A percentile compares a stretch with the other conserved stretches of the same genome.
Conservation (phyloP, 495 filamentous ascomycete genomes). For the Xylaria palmicola region DNA sequence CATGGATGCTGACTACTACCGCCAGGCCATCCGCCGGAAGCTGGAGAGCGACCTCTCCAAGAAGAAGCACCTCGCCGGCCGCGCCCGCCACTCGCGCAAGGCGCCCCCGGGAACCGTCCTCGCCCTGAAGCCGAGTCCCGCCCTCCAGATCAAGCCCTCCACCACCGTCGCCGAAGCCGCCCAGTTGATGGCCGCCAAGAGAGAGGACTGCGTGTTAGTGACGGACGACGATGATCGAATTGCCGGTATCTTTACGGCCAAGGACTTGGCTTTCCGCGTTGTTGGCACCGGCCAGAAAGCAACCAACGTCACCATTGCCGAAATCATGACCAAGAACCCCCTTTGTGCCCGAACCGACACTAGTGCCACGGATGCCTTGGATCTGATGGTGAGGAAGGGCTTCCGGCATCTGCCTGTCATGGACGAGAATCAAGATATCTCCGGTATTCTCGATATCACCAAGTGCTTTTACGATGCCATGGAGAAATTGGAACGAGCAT, state of each 20-base stretch:
- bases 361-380: conserved; percentile 93
- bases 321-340: conserved; percentile 99
- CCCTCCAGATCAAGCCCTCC: conserved; percentile 94
- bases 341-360: conserved; percentile 96
- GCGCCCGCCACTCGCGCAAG: conserved; percentile 82
- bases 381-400: conserved; percentile 97
- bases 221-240: conserved; percentile 98
- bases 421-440: conserved; percentile 99
- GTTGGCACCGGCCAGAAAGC: conserved; percentile 93
- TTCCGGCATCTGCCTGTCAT: conserved; percentile 98
- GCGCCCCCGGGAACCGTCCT: conserved; percentile 95
- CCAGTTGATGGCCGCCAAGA: conserved; percentile 98
- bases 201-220: conserved; percentile 98
- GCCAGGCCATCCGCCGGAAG: conserved; percentile 90
- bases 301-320: conserved; percentile 83
- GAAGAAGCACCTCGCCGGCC: conserved; percentile 76
- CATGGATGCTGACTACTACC: conserved; percentile 30
- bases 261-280: conserved; percentile 96
- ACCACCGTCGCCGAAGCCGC: conserved; percentile 95
- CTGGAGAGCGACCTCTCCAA: conserved; percentile 97
- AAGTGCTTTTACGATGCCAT: conserved; percentile 99
- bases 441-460: conserved; percentile 96
- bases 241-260: conserved; percentile 97
- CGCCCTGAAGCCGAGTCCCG: conserved; percentile 89
- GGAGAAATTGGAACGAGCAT: conserved; percentile 97